These are phyloP conservation scores for Chaetomium sp. DNA, from an alignment of 2,329 filamentous ascomycete genomes.

Conservation along the genomic window DNA sequence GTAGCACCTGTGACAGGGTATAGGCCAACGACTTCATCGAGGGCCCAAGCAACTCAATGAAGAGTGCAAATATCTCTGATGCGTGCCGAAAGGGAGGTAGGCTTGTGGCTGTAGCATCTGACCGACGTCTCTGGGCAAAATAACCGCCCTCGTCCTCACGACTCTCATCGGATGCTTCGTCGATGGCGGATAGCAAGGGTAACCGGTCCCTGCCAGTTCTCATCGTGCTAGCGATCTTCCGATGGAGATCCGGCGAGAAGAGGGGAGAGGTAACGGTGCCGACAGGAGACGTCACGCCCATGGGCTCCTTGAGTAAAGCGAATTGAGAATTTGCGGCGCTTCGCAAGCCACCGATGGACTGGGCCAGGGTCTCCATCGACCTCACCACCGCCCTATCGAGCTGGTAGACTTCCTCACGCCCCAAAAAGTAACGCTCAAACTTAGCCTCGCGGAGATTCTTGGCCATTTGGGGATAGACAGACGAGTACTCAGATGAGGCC, in stretches of 20 bases:
- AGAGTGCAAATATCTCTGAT: slow-evolving; percentile 86
- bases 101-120: slow-evolving; percentile 32
- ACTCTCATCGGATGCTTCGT: slow-evolving; percentile 63
- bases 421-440: slow-evolving; percentile 82
- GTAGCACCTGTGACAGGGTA: slow-evolving; percentile 84
- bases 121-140: slow-evolving; percentile 17
- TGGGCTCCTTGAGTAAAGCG: slow-evolving; percentile 70
- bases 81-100: slow-evolving; percentile 58
- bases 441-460: slow-evolving; percentile 83
- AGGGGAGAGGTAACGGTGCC: slow-evolving; percentile 36
- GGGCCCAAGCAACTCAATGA: slow-evolving; percentile 85
- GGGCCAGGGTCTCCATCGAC: slow-evolving; percentile 80
- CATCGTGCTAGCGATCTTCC: slow-evolving; percentile 39
- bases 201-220: slow-evolving; percentile 50
- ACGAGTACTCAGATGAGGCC: slow-evolving; percentile 64
- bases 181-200: slow-evolving; percentile 59
- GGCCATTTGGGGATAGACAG: slow-evolving; percentile 69
- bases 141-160: slow-evolving; percentile 47
- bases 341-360: slow-evolving; percentile 85
- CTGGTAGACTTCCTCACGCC: slow-evolving; percentile 75
- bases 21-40: slow-evolving; percentile 96
- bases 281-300: slow-evolving; percentile 38
- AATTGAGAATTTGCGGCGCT: slow-evolving; percentile 92
- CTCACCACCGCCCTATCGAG: slow-evolving; percentile 79
- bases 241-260: slow-evolving; percentile 39